Percentiles rank a stretch among this genome's conserved stretches.
Evolutionary conservation across 768 basidiomycete genomes (phyloP).

Genomic region (Hypsizygus marmoreus): DNA sequence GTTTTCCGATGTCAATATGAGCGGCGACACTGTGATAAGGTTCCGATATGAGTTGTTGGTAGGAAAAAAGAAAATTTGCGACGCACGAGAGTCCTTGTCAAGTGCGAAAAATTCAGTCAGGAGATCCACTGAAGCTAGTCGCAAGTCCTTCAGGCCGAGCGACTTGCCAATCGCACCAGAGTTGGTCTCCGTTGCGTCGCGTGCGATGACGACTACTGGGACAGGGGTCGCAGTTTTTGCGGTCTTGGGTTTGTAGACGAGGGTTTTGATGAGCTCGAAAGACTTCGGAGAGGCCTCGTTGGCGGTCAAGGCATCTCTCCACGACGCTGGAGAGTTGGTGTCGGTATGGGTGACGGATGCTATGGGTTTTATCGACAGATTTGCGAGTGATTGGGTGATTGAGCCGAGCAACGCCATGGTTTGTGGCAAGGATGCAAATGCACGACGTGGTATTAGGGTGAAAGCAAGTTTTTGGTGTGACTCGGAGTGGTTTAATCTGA

Average conservation of each 20-base stretch:
- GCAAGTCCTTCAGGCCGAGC: conserved; percentile 83
- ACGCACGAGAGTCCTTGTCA: conserved; percentile 85
- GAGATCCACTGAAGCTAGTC: conserved; percentile 84
- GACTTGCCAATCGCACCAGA: conserved; percentile 77
- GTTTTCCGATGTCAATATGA: conserved; percentile 64
- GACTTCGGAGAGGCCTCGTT: conserved; percentile 50
- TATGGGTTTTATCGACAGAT: conserved; percentile 56
- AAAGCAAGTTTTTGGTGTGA: conserved; percentile 29
- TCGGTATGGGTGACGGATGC: conserved; percentile 57
- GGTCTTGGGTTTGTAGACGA: conserved; percentile 96
- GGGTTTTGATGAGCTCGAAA: conserved; percentile 81
- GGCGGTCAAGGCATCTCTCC: conserved; percentile 72
- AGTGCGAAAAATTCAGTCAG: conserved; percentile 81
- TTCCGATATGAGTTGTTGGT: conserved; percentile 16
- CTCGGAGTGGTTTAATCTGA: conserved; percentile 39
- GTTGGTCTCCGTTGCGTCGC: conserved; percentile 82
- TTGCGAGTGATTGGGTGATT: conserved; percentile 44
- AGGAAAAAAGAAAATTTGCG: neutral
- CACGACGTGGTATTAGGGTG: conserved; percentile 19
- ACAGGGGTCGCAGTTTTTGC: conserved; percentile 85
- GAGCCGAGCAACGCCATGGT: conserved; percentile 39
- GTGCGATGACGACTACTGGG: conserved; percentile 85
- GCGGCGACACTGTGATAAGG: conserved; percentile 66
- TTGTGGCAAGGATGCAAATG: conserved; percentile 14
- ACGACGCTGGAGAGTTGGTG: conserved; percentile 70